Evolutionary conservation across 495 filamentous ascomycete genomes (phyloP).

Genomic region (Neurospora sp.): DNA sequence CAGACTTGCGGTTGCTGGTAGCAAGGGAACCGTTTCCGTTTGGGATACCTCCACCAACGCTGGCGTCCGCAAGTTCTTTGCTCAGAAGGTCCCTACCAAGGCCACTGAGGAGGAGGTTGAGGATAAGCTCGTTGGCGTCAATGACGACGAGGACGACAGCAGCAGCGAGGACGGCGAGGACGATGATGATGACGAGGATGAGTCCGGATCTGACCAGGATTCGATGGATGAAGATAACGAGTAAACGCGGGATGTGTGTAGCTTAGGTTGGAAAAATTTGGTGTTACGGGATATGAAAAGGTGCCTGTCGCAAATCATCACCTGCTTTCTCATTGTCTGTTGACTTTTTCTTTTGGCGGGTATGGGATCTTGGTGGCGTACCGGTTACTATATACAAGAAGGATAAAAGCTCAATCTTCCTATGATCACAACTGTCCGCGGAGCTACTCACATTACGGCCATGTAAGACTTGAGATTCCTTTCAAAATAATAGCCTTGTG

Average conservation of each 20-base stretch:
- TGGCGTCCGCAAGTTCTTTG: constrained; percentile 81
- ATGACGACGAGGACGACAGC: constrained; percentile 50
- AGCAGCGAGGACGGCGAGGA: constrained; percentile 47
- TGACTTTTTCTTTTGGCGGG: neutral
- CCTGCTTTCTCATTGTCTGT: neutral
- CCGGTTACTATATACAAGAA: neutral
- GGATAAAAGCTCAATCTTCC: neutral
- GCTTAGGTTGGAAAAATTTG: neutral
- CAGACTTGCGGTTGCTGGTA: constrained; percentile 83
- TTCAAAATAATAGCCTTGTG: neutral
- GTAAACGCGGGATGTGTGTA: neutral
- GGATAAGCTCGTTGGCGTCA: constrained; percentile 67
- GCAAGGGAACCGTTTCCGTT: constrained; percentile 84
- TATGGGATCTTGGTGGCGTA: neutral
- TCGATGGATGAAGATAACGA: constrained; percentile 80
- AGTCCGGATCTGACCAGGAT: constrained; percentile 67
- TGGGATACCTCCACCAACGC: constrained; percentile 96
- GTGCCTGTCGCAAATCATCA: neutral
- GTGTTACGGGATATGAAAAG: neutral
- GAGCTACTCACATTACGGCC: neutral
- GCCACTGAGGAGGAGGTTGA: constrained; percentile 47
- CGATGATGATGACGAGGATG: constrained; percentile 44
- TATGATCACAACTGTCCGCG: neutral
- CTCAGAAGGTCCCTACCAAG: constrained; percentile 47
- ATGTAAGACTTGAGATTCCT: neutral